phyloP scores from a whole-genome alignment of 768 basidiomycete genomes.

The Trametes maxima region DNA sequence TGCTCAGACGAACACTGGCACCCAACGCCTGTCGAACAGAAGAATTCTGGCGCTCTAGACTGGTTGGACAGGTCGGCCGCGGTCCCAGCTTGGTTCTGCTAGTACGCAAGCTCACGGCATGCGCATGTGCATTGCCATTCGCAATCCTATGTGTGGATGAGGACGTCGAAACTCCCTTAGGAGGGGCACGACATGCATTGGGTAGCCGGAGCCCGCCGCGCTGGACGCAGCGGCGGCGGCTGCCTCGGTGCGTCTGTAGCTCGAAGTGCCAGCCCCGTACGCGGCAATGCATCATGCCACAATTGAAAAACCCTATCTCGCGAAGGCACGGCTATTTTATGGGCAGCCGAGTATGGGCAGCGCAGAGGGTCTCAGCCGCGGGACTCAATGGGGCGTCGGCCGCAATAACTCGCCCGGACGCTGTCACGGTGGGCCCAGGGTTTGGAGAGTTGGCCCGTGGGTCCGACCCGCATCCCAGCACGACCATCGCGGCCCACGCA shows the following conservation, averaged over 20 bases:
- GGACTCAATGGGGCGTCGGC: not conserved
- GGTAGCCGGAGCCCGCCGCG: not conserved
- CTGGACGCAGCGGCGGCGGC: not conserved
- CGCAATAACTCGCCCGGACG: not conserved
- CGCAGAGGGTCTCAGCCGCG: not conserved
- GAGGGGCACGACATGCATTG: not conserved
- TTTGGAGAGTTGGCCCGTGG: slow-evolving; percentile 8
- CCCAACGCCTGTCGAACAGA: not conserved
- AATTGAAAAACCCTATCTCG: slow-evolving; percentile 12
- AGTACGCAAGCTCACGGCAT: not conserved
- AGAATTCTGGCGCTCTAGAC: slow-evolving; percentile 7
- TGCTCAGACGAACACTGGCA: not conserved
- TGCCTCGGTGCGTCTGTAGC: not conserved
- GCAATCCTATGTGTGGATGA: not conserved
- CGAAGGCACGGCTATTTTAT: slow-evolving; percentile 12
- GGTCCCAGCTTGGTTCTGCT: not conserved
- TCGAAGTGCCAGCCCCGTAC: not conserved
- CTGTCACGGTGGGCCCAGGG: not conserved
- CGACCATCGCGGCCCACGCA: not conserved
- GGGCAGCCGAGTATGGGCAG: slow-evolving; percentile 7
- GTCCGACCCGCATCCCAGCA: not conserved
- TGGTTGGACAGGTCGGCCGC: not conserved
- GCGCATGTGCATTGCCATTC: not conserved
- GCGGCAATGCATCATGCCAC: too few relatives aligned
- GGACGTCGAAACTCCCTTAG: too few relatives aligned